phyloP scores from a whole-genome alignment of 2,329 filamentous ascomycete genomes.

The Byssothecium circinans region DNA sequence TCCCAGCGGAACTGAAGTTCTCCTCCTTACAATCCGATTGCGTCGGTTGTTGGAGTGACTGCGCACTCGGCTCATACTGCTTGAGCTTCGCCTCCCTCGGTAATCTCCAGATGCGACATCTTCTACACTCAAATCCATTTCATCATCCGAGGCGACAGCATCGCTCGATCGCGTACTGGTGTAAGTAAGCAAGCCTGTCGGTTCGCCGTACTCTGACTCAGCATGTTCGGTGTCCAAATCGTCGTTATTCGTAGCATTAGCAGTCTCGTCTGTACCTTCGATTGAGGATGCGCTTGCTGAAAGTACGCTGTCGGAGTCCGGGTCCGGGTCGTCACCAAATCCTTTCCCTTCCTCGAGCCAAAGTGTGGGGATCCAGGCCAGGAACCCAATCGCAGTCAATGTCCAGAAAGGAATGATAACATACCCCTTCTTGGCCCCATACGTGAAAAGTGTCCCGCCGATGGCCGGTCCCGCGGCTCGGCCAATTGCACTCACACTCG shows the following conservation, averaged over 20 bases:
- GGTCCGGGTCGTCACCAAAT: slow-evolving; percentile 49
- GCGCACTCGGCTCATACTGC: slow-evolving; percentile 14
- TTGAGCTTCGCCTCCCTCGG: slow-evolving; percentile 15
- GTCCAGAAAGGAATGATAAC: slow-evolving; percentile 81
- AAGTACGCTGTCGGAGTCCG: slow-evolving; percentile 37
- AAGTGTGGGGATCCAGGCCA: slow-evolving; percentile 72
- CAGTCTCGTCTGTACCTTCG: slow-evolving; percentile 3
- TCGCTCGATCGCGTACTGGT: slow-evolving; percentile 34
- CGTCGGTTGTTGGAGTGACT: slow-evolving; percentile 38
- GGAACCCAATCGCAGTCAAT: slow-evolving; percentile 62
- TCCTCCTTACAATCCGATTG: slow-evolving; percentile 38
- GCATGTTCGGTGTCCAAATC: slow-evolving; percentile 24
- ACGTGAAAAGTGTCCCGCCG: slow-evolving; percentile 71
- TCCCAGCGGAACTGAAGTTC: slow-evolving; percentile 49
- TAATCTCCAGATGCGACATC: background rate
- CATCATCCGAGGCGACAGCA: slow-evolving; percentile 28
- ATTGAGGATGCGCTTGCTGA: slow-evolving; percentile 10
- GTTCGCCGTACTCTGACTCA: slow-evolving; percentile 45
- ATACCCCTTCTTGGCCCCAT: slow-evolving; percentile 74
- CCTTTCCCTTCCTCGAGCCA: slow-evolving; percentile 76
- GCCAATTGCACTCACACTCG: slow-evolving; percentile 77
- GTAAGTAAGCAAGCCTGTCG: slow-evolving; percentile 38
- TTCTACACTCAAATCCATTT: slow-evolving; percentile 13
- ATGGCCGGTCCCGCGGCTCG: slow-evolving; percentile 76
- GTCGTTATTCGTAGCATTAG: background rate